Conservation (phyloP, 129 eudicot species). For the Calendula officinalis region DNA sequence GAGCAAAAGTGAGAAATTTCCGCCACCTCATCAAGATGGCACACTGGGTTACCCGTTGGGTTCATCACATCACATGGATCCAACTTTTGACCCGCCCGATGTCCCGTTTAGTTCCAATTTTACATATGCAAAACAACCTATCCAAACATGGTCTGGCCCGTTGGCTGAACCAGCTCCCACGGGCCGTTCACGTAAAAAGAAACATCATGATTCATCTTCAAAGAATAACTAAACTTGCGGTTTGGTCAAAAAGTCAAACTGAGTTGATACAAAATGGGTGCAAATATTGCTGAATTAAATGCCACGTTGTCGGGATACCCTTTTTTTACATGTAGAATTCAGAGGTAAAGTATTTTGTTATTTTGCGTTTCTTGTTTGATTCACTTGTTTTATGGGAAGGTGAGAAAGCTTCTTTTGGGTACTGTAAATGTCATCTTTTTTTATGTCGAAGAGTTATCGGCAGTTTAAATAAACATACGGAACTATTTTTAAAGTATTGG, state of each 20-base stretch:
- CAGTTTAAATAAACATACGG: conserved; percentile 40
- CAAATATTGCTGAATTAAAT: conserved; percentile 24
- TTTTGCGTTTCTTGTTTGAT: conserved; percentile 21
- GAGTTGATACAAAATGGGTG: conserved; percentile 18
- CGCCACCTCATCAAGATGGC: conserved; percentile 88
- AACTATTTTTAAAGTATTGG: too few relatives aligned
- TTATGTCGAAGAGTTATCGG: conserved; percentile 27
- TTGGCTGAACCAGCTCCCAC: conserved; percentile 59
- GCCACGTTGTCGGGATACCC: conserved; percentile 37
- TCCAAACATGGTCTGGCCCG: conserved; percentile 94
- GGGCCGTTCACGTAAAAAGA: conserved; percentile 57
- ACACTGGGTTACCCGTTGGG: conserved; percentile 76
- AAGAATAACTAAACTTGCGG: conserved; percentile 34
- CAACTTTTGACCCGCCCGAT: conserved; percentile 61
- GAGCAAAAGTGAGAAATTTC: conserved; percentile 86
- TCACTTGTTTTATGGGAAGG: conserved; percentile 29
- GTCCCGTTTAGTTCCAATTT: conserved; percentile 67
- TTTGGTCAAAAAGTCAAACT: conserved; percentile 14
- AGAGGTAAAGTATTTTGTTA: conserved; percentile 48
- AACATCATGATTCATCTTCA: conserved; percentile 38
- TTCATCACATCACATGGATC: conserved; percentile 75
- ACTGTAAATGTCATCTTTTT: conserved; percentile 46
- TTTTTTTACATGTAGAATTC: conserved; percentile 34
- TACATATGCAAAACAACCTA: conserved; percentile 63
- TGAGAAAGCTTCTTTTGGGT: conserved; percentile 30